Evolutionary conservation across 345 rosid species (phyloP), one percentile per base, ranked within the genome.

Genomic region (Gossypium arboreum): DNA sequence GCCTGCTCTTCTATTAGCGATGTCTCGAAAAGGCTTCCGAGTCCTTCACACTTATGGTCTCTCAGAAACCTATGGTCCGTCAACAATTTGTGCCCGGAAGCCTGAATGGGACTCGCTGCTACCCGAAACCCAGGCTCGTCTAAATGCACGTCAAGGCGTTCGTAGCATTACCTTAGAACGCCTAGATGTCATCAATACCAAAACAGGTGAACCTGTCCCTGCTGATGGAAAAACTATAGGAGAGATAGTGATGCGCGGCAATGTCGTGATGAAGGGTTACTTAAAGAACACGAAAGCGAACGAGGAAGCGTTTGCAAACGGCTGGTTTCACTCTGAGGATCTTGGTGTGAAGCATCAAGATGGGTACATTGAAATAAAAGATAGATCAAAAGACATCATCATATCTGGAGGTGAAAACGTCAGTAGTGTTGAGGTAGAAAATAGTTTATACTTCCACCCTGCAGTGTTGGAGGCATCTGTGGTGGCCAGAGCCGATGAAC

Each of bases 351-450:
- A 91, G 79, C 90, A 91, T 79, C 93, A 96, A 1, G 98, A 95
- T 73, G 88, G 86, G 57, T 95, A 93, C 63, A 85, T 93, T 16
- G 93, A 95, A 79, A 88, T 93, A 54, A 93, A 93, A 75, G 99
- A 93, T 84, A 75, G 99, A 75, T 88, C 94, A 22, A 95, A 95
- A 80, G 98, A 95, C 78, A 83, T 95, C 47, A 93, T 93, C 74
- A 94, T 94, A 78, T 94, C 95, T 0, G 98, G 96, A 4, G 99
- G 97, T 4, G 99, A 95, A 76, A 95, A 91, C 84, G 93, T 91
- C 29, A 93, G 99, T 16, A 95, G 97, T 45, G 84, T 95, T 24
- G 98, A 91, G 84, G 83, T 91, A 0, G 97, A 93, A 81, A 93
- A 93, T 73, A 61, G 75, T 2, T 54, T 95, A 0, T 95, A 93